A percentile compares a stretch with the other conserved stretches of the same genome.
These are phyloP conservation scores for Pseudophaeomoniella oleicola DNA, from an alignment of 2,329 filamentous ascomycete genomes.

Conservation along the genomic window DNA sequence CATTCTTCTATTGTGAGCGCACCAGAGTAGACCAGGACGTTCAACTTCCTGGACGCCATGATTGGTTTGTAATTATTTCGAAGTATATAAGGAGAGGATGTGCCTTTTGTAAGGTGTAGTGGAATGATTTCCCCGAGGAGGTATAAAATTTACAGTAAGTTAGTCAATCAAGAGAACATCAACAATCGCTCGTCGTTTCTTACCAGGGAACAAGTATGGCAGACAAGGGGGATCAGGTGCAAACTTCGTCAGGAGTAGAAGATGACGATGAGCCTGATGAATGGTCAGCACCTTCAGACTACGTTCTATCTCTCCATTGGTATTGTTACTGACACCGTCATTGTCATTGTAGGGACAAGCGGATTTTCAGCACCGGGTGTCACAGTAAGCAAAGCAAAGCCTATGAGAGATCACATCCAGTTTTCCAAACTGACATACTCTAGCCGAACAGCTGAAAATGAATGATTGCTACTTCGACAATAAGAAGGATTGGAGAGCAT, in stretches of 20 bases:
- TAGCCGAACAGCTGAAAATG: slow-evolving; percentile 78
- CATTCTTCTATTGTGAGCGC: slow-evolving; percentile 17
- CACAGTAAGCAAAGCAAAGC: slow-evolving; percentile 43
- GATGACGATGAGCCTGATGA: slow-evolving; percentile 87
- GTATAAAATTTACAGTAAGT: background rate
- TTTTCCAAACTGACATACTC: background rate
- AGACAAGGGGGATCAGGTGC: slow-evolving; percentile 42
- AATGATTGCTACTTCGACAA: slow-evolving; percentile 90
- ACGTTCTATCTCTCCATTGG: slow-evolving; percentile 2
- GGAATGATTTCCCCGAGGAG: background rate
- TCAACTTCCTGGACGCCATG: slow-evolving; percentile 61
- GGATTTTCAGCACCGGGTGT: slow-evolving; percentile 93
- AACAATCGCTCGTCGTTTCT: background rate
- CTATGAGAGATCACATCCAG: background rate
- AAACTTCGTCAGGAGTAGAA: slow-evolving; percentile 25
- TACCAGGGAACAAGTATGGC: slow-evolving; percentile 21
- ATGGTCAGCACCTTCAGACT: slow-evolving; percentile 59
- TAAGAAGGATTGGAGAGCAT: slow-evolving; percentile 92
- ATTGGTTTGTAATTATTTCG: slow-evolving; percentile 3
- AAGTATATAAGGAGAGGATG: background rate
- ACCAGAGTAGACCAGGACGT: slow-evolving; percentile 90
- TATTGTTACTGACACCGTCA: slow-evolving; percentile 7
- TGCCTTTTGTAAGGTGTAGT: background rate
- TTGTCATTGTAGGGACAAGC: slow-evolving; percentile 62
- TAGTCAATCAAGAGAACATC: background rate